These are phyloP conservation scores for Asterophora lycoperdoides DNA, from an alignment of 768 basidiomycete genomes.

Conservation along the genomic window DNA sequence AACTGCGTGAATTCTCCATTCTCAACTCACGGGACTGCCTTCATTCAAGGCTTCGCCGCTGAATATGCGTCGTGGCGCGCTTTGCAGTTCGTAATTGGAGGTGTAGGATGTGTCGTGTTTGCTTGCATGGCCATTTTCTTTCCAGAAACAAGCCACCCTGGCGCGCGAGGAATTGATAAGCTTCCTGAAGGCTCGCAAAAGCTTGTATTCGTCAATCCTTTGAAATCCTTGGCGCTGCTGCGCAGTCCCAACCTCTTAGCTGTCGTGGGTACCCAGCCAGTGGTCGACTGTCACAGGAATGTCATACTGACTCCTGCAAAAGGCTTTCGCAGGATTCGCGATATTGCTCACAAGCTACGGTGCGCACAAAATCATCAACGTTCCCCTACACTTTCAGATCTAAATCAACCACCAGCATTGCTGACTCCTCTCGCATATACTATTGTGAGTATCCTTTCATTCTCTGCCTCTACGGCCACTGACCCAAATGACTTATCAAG, in stretches of 20 bases:
- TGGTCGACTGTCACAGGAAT: background rate
- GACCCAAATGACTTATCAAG: conserved; percentile 26
- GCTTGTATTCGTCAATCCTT: conserved; percentile 55
- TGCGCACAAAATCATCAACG: conserved; percentile 11
- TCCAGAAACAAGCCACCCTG: conserved; percentile 69
- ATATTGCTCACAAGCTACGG: conserved; percentile 38
- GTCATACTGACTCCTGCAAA: background rate
- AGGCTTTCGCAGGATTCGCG: conserved; percentile 29
- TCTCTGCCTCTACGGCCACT: background rate
- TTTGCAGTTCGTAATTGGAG: conserved; percentile 46
- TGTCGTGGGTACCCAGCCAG: conserved; percentile 36
- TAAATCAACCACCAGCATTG: conserved; percentile 36
- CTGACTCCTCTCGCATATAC: conserved; percentile 64
- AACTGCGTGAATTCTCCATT: background rate
- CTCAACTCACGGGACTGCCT: background rate
- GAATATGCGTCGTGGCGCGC: conserved; percentile 65
- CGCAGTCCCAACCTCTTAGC: conserved; percentile 56
- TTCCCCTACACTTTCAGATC: conserved; percentile 19
- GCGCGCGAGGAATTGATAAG: conserved; percentile 51
- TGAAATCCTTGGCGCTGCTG: conserved; percentile 46
- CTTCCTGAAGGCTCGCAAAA: conserved; percentile 17
- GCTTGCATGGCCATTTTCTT: conserved; percentile 40
- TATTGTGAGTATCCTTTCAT: conserved; percentile 39
- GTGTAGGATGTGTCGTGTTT: conserved; percentile 36
- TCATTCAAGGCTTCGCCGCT: conserved; percentile 39